A percentile compares a stretch with the other conserved stretches of the same genome.
These are phyloP conservation scores for Phytopythium oedochilum DNA, from an alignment of 352 stramenopile genomes.

Conservation along the genomic window DNA sequence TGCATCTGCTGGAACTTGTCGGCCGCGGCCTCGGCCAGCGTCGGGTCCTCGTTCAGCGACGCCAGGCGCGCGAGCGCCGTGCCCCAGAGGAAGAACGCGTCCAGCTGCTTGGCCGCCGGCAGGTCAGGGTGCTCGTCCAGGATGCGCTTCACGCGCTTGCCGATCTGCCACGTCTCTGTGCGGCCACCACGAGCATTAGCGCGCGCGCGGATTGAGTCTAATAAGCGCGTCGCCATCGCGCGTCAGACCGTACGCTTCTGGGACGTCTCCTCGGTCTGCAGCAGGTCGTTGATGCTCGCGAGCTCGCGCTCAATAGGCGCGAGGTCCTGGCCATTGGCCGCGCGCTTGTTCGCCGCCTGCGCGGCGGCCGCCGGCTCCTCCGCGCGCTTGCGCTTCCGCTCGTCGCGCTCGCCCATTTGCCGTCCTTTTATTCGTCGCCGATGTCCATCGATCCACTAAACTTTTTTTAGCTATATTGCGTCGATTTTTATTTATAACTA, in stretches of 20 bases:
- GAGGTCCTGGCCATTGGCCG: not conserved
- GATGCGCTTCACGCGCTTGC: constrained; percentile 77
- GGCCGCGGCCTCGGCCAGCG: constrained; percentile 55
- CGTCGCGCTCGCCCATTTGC: not conserved
- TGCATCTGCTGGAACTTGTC: constrained; percentile 85
- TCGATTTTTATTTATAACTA: too few species aligned
- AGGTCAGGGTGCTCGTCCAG: constrained; percentile 58
- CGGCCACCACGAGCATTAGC: too few species aligned
- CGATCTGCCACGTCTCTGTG: constrained; percentile 84
- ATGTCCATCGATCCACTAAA: too few species aligned
- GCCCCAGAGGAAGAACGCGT: constrained; percentile 80
- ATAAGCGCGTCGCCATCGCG: too few species aligned
- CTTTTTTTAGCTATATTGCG: too few species aligned
- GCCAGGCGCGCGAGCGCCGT: constrained; percentile 68
- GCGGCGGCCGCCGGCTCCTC: not conserved
- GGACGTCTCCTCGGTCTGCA: constrained; percentile 60
- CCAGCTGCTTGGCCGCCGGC: constrained; percentile 45
- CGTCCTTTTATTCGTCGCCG: too few species aligned
- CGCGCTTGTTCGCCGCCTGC: constrained; percentile 3
- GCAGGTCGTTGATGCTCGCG: constrained; percentile 43
- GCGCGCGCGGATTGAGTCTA: too few species aligned
- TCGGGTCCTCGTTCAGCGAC: constrained; percentile 73
- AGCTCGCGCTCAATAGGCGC: constrained; percentile 26
- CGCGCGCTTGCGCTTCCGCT: constrained; percentile 12
- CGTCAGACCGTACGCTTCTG: constrained; percentile 57